phyloP scores from a whole-genome alignment of 805 yeast species.

The Wickerhamomyces sydowiorum region DNA sequence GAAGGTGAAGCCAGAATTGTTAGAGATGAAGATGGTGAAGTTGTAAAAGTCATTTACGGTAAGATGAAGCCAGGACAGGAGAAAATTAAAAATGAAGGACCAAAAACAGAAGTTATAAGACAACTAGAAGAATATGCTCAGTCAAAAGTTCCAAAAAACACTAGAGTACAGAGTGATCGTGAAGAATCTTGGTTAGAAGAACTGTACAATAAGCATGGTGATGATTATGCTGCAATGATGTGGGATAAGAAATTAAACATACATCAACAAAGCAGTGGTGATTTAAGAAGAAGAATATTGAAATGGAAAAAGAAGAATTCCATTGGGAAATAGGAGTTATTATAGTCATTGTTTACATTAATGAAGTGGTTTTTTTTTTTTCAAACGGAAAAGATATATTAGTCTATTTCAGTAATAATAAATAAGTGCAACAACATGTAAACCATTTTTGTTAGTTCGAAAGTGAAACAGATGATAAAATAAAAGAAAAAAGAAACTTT shows the following conservation, averaged over 20 bases:
- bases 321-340: conserved; percentile 17
- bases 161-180: conserved; percentile 58
- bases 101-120: conserved; percentile 53
- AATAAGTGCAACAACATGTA: neutral
- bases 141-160: conserved; percentile 34
- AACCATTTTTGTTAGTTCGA: no score
- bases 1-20: conserved; percentile 75
- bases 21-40: conserved; percentile 65
- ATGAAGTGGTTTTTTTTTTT: no score
- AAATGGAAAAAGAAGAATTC: conserved; percentile 59
- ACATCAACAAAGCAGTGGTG: conserved; percentile 81
- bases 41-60: conserved; percentile 65
- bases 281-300: conserved; percentile 61
- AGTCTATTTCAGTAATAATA: neutral
- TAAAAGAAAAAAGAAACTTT: no score
- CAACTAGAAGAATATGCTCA: conserved; percentile 62
- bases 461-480: no score
- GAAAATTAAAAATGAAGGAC: conserved; percentile 25
- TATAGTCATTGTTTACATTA: neutral
- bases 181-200: conserved; percentile 68
- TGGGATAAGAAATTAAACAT: conserved; percentile 86
- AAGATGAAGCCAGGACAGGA: conserved; percentile 38
- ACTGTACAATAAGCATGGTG: conserved; percentile 75
- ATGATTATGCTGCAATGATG: conserved; percentile 83
- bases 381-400: no score